Base-by-base conservation (phyloP, 768 basidiomycete genomes). In the Macrolepiota fuliginosa region DNA sequence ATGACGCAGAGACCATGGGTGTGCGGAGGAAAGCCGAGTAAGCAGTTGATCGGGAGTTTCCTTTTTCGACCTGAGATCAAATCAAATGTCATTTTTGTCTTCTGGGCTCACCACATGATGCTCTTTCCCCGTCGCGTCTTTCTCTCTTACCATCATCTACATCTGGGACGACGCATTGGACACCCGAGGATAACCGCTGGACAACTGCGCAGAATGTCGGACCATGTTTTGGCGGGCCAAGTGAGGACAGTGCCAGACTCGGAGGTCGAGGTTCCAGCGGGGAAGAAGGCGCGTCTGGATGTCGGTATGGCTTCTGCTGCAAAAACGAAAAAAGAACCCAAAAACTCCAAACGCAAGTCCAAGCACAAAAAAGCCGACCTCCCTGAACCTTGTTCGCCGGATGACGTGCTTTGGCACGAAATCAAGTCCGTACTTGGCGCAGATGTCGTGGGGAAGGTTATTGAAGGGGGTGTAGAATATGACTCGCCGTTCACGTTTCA, bases 341-440 rank as follows among this genome's bases (percentile, higher is more conserved):
- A 55, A 29, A 61, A 19, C 19, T 37, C 53, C 3, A 63, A 57
- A 54, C 62, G 62, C 36, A 53, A 62, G 15, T 35, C 56, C 27
- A 65, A 64, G 25, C 36, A 70, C 67, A 71, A 70, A 65, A 66
- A 71, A 61, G 65, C 69, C 46, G 71, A 72, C 36, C 65, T 81
- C 1, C 84, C 86, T 1, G 92, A 92, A 52, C 77, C 83, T 0
- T 89, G 82, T 67, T 89, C 92, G 2, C 65, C 83, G 15, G 90
- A 88, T 24, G 92, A 94, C 67, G 89, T 95, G 11, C 74, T 91
- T 29, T 86, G 83, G 74, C 83, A 79, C 53, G 94, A 97, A 61
- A 81, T 95, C 24, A 69, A 83, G 32, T 79, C 76, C 2, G 76
- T 94, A 3, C 76, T 97, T 2, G 93, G 92, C 1, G 57, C 74